Evolutionary conservation across 2,329 filamentous ascomycete genomes (phyloP).

Genomic region (Trichoderma lentiforme): DNA sequence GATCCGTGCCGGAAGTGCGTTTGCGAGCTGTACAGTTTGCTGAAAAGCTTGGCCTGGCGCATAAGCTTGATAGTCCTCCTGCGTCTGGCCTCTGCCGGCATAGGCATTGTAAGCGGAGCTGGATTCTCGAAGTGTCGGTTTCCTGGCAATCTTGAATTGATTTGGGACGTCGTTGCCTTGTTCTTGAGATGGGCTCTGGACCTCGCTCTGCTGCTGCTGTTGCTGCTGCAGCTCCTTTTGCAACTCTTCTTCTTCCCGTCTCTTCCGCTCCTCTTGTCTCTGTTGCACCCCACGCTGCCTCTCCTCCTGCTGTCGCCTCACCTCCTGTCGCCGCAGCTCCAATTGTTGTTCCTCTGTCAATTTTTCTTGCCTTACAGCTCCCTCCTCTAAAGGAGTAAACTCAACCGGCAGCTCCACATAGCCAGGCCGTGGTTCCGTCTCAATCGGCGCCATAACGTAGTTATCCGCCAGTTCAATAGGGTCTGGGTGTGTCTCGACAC

Average conservation of each 20-base stretch:
- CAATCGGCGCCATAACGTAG: slow-evolving; percentile 35
- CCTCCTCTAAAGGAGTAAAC: slow-evolving; percentile 29
- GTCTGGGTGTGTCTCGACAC: slow-evolving; percentile 42
- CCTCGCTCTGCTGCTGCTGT: not conserved
- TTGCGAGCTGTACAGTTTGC: not conserved
- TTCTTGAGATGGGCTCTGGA: not conserved
- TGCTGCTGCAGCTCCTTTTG: not conserved
- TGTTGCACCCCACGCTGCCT: slow-evolving; percentile 1
- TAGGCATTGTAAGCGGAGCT: not conserved
- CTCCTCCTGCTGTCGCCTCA: slow-evolving; percentile 1
- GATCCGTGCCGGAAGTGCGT: slow-evolving; percentile 24
- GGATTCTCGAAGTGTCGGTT: slow-evolving; percentile 17
- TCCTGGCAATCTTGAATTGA: slow-evolving; percentile 21
- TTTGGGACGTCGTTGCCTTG: not conserved
- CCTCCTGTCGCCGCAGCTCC: slow-evolving; percentile 3
- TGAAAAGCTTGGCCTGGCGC: slow-evolving; percentile 13
- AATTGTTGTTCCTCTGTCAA: slow-evolving; percentile 20
- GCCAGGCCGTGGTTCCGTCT: slow-evolving; percentile 28
- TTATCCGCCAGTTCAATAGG: slow-evolving; percentile 45
- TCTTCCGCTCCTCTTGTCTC: not conserved
- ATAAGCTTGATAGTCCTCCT: slow-evolving; percentile 20
- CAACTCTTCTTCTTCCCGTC: not conserved
- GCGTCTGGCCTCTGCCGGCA: not conserved
- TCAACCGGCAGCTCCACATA: slow-evolving; percentile 40
- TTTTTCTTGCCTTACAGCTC: slow-evolving; percentile 20